Conservation (phyloP, 306 rosid genomes). For the Vigna mungo region DNA sequence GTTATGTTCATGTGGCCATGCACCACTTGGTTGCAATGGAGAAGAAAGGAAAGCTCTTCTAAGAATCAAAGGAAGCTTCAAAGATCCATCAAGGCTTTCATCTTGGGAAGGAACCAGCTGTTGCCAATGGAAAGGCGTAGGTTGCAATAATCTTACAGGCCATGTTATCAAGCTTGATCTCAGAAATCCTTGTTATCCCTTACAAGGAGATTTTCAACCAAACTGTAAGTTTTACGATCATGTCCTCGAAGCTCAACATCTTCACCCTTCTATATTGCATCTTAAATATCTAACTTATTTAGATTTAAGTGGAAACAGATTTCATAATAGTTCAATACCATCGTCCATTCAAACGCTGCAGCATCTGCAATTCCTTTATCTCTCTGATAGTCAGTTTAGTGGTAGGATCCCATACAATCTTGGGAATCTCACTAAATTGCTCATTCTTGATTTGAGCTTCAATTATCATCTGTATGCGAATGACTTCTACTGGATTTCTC, state of each 20-base stretch:
- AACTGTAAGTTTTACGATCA: background rate
- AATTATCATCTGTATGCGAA: too few relatives aligned
- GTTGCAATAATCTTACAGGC: conserved; percentile 14
- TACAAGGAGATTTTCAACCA: background rate
- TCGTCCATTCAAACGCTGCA: background rate
- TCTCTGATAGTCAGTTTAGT: conserved; percentile 6
- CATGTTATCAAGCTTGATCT: conserved; percentile 37
- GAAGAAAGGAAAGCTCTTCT: background rate
- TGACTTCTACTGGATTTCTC: too few relatives aligned
- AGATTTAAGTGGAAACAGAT: conserved; percentile 44
- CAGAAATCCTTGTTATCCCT: conserved; percentile 22
- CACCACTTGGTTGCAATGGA: conserved; percentile 29
- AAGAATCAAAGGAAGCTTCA: conserved; percentile 33
- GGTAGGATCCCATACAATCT: conserved; percentile 36
- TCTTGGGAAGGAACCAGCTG: conserved; percentile 2
- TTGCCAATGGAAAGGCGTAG: background rate
- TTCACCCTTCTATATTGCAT: conserved; percentile 19
- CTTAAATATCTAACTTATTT: conserved; percentile 35
- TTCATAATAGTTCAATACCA: conserved; percentile 32
- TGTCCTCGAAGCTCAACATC: conserved; percentile 1
- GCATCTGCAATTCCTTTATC: conserved; percentile 21
- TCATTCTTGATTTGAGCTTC: conserved; percentile 21
- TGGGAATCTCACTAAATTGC: conserved; percentile 41
- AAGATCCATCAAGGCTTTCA: conserved; percentile 39
- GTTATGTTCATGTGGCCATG: background rate